Evolutionary conservation across 257 asterid species (phyloP).

Genomic region (Verbena officinalis): DNA sequence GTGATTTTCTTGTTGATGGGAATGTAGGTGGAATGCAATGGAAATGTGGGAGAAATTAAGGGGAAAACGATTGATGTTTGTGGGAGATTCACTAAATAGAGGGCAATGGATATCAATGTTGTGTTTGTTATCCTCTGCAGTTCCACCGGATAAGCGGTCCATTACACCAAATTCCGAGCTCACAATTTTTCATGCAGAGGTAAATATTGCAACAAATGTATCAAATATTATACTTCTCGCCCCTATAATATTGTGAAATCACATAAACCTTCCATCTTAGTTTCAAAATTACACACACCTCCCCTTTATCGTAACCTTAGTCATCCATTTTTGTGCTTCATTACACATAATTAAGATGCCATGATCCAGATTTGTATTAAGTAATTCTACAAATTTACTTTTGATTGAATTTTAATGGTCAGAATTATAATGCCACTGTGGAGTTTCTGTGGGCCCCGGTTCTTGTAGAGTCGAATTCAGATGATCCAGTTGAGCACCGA

Average conservation of each 20-base stretch:
- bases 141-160: constrained; percentile 67
- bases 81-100: constrained; percentile 91
- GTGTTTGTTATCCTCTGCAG: constrained; percentile 71
- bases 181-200: constrained; percentile 89
- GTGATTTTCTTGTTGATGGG: constrained; percentile 23
- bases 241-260: too few relatives aligned
- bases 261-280: too few relatives aligned
- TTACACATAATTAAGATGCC: too few relatives aligned
- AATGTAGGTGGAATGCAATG: constrained; percentile 73
- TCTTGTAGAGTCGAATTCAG: constrained; percentile 92
- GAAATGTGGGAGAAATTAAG: constrained; percentile 94
- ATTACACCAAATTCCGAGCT: constrained; percentile 88
- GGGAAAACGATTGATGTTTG: constrained; percentile 93
- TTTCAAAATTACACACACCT: too few relatives aligned
- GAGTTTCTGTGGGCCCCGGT: constrained; percentile 98
- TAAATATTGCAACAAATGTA: constrained; percentile 17
- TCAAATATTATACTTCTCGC: not conserved
- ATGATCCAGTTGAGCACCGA: constrained; percentile 85
- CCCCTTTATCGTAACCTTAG: too few relatives aligned
- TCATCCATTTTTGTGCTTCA: too few relatives aligned
- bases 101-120: constrained; percentile 97
- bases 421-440: constrained; percentile 84
- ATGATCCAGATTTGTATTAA: too few relatives aligned
- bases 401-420: constrained; percentile 11
- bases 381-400: too few relatives aligned